Evolutionary conservation across 106 monocot genomes (phyloP).

Genomic region (Xerophyta viscosa): DNA sequence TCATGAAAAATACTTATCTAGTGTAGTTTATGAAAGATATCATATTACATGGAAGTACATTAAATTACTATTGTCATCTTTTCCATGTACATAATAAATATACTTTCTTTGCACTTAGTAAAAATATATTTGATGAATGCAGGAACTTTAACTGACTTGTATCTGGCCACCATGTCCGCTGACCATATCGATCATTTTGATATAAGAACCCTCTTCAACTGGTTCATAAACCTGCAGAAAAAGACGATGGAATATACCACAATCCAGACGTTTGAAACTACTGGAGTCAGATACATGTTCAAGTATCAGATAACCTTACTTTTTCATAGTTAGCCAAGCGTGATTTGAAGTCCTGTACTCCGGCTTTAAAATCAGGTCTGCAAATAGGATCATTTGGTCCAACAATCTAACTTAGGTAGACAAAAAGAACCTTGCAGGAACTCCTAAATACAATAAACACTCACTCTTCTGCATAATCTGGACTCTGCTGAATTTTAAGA

Average conservation of each 20-base stretch:
- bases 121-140: not conserved
- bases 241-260: too few species aligned
- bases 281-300: not conserved
- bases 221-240: slow-evolving; percentile 79
- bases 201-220: slow-evolving; percentile 95
- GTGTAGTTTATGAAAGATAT: too few species aligned
- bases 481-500: slow-evolving; percentile 97
- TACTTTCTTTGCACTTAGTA: too few species aligned
- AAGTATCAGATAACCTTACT: slow-evolving; percentile 35
- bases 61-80: too few species aligned
- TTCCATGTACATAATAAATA: too few species aligned
- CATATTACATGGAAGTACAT: too few species aligned
- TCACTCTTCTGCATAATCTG: slow-evolving; percentile 94
- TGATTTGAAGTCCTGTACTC: slow-evolving; percentile 62
- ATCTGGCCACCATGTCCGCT: slow-evolving; percentile 88
- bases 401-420: not conserved
- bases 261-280: not conserved
- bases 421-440: slow-evolving; percentile 9
- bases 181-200: slow-evolving; percentile 99
- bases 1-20: too few species aligned
- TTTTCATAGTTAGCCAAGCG: slow-evolving; percentile 94
- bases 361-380: slow-evolving; percentile 96
- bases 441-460: too few species aligned
- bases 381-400: slow-evolving; percentile 6
- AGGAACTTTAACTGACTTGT: slow-evolving; percentile 40